These are phyloP conservation scores for Cladosporium sphaerospermum DNA, from an alignment of 2,329 filamentous ascomycete genomes.

Conservation along the genomic window DNA sequence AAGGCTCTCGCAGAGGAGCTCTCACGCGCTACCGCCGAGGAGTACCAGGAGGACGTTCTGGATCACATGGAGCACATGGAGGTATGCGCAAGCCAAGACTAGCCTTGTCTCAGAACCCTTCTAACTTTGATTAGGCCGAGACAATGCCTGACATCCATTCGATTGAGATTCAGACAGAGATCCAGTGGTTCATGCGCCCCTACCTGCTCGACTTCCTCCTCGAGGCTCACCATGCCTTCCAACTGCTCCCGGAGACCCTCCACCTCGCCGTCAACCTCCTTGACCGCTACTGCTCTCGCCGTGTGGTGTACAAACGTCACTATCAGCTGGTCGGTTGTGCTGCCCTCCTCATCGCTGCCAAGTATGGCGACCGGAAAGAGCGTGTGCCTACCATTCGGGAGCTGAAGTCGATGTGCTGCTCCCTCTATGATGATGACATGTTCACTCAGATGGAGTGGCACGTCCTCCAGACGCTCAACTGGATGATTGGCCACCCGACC, in stretches of 20 bases:
- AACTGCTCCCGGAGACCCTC: slow-evolving; percentile 85
- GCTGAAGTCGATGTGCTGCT: slow-evolving; percentile 98
- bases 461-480: slow-evolving; percentile 92
- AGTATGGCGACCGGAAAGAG: slow-evolving; percentile 98
- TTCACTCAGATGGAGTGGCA: slow-evolving; percentile 99
- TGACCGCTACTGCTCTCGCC: slow-evolving; percentile 94
- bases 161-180: slow-evolving; percentile 98
- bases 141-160: slow-evolving; percentile 93
- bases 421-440: slow-evolving; percentile 97
- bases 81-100: slow-evolving; percentile 44
- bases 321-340: slow-evolving; percentile 97
- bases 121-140: slow-evolving; percentile 51
- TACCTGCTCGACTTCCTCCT: slow-evolving; percentile 97
- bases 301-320: slow-evolving; percentile 97
- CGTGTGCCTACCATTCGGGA: slow-evolving; percentile 96
- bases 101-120: not conserved
- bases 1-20: slow-evolving; percentile 85
- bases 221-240: slow-evolving; percentile 93
- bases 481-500: slow-evolving; percentile 92
- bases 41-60: slow-evolving; percentile 92
- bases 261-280: slow-evolving; percentile 95
- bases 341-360: slow-evolving; percentile 90
- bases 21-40: slow-evolving; percentile 74
- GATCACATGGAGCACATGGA: slow-evolving; percentile 96
- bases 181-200: slow-evolving; percentile 99